Evolutionary conservation across 2,329 filamentous ascomycete genomes (phyloP).

Genomic region (Capronia coronata): DNA sequence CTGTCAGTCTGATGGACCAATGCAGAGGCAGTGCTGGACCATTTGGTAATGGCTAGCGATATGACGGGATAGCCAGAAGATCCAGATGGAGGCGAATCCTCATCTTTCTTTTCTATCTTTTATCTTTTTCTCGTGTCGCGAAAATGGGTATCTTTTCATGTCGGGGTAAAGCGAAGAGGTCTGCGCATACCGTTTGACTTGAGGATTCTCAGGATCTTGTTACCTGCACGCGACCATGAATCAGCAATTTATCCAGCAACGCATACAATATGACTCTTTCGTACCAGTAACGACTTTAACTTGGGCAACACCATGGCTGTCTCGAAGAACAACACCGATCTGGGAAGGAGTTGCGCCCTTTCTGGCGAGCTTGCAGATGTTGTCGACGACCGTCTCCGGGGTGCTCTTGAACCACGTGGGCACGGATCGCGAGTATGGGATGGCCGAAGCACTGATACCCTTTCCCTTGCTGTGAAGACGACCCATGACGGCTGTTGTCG

Average conservation of each 20-base stretch:
- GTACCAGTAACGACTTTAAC: conserved; percentile 95
- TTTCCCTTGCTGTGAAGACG: conserved; percentile 99
- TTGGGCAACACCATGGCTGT: conserved; percentile 96
- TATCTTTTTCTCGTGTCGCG: no score
- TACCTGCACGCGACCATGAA: conserved; percentile 56
- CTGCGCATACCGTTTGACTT: conserved; percentile 86
- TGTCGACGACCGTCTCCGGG: conserved; percentile 95
- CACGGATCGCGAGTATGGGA: conserved; percentile 91
- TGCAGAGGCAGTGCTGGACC: conserved; percentile 62
- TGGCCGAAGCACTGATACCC: conserved; percentile 91
- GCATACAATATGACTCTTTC: conserved; percentile 30
- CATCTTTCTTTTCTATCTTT: conserved; percentile 19
- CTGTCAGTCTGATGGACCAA: conserved; percentile 77
- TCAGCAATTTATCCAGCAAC: conserved; percentile 2
- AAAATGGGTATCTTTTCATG: no score
- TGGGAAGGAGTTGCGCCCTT: conserved; percentile 98
- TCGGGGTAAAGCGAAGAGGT: conserved; percentile 18
- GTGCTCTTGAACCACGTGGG: conserved; percentile 98
- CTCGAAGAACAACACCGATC: conserved; percentile 97
- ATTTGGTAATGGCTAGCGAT: not conserved
- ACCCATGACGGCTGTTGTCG: conserved; percentile 58
- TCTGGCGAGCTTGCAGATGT: conserved; percentile 98
- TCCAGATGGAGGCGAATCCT: conserved; percentile 12
- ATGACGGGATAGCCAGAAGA: conserved; percentile 1
- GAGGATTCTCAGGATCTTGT: conserved; percentile 99